phyloP scores from a whole-genome alignment of 371 early-diverging fungal species.

The Mortierella sp. region DNA sequence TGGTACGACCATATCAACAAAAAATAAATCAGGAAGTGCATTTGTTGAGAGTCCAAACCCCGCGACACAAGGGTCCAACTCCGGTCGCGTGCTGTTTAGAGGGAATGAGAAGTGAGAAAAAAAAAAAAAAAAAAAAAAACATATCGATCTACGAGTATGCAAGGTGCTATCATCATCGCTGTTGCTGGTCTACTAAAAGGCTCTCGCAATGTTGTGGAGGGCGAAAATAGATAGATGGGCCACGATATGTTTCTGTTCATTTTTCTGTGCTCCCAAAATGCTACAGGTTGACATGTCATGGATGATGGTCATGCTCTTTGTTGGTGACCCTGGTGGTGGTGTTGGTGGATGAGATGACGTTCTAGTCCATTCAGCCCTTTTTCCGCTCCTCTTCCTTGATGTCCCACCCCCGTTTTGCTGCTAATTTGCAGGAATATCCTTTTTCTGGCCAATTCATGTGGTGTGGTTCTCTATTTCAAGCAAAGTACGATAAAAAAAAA shows the following conservation, averaged over 20 bases:
- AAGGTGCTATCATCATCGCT: background rate
- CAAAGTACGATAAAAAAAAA: background rate
- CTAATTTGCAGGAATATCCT: background rate
- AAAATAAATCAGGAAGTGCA: slow-evolving; percentile 2
- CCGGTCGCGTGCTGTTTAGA: slow-evolving; percentile 9
- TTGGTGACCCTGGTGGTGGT: background rate
- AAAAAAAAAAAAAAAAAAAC: background rate
- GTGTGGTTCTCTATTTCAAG: too few relatives aligned
- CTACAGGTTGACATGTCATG: background rate
- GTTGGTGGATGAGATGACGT: background rate
- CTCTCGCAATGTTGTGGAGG: background rate
- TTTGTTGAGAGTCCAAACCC: background rate
- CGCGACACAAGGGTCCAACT: slow-evolving; percentile 8
- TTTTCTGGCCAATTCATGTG: background rate
- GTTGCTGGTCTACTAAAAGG: background rate
- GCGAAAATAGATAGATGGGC: slow-evolving; percentile 1
- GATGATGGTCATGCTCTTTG: background rate
- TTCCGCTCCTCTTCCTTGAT: background rate
- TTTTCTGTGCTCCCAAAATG: background rate
- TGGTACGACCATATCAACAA: background rate
- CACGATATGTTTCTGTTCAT: background rate
- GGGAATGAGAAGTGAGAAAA: background rate
- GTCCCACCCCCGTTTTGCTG: background rate
- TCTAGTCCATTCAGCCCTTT: background rate
- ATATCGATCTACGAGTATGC: background rate